Evolutionary conservation across 2,329 filamentous ascomycete species (phyloP), one percentile per base, ranked within the genome.

Genomic region (Fusarium abutilonis): DNA sequence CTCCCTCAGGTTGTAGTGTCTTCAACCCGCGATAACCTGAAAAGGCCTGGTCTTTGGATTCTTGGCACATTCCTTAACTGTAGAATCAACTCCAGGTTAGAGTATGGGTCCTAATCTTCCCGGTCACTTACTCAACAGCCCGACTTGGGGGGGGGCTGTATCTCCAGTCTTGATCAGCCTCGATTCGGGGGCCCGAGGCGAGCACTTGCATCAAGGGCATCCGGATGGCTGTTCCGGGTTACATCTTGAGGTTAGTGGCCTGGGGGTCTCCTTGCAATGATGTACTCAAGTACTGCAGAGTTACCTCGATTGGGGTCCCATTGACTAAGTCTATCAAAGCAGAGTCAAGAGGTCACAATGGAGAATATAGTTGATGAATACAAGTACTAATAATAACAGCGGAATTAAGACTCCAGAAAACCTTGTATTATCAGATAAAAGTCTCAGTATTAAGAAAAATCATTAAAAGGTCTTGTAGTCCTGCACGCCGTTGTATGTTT

Each of bases 11-110:
- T 7, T 11, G 17, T 9, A 21, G 41, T 42, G 32, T 29, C 28
- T 45, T 31, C 9, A 8, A 36, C 17, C 14, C 35, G 31, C 13
- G 32, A 34, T 23, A 8, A 11, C 31, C 40, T 34, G 6, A 60
- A 15, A 40, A 34, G 21, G 45, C 13, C 14, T 32, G 41, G 32
- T 34, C 29, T 19, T 46, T 38, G 23, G 14, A 19, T 32, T 19
- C 62, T 66, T 66, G 52, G 28, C 62, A 43, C 62, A 54, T 58
- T 64, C 48, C 45, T 50, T 34, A 29, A 23, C 34, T 23, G 21
- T 21, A 43, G 35, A 23, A 11, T 38, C 39, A 23, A 32, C 7
- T 40, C 23, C 28, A 19, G n/a, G 28, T 53, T 13, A 9, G 17
- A 29, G 11, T 34, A 42, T 17, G 49, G 57, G 44, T 45, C 50